Percentiles rank a stretch among this genome's conserved stretches.
These are phyloP conservation scores for Saccharomycopsis fibuligera DNA, from an alignment of 805 yeast species.

Conservation along the genomic window DNA sequence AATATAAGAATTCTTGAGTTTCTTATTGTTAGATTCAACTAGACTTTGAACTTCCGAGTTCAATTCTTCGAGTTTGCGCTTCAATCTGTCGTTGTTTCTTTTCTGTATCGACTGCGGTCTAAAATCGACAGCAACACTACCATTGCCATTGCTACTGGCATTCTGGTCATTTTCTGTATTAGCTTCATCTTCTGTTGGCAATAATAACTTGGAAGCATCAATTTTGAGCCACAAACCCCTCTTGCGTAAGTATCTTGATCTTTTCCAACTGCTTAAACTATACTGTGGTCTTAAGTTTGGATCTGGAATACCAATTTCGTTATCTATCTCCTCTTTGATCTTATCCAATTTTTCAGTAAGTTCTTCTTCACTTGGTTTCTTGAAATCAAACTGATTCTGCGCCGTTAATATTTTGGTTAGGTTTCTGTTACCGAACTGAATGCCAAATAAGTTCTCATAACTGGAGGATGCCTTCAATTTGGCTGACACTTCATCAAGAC, in stretches of 20 bases:
- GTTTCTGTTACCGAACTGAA: conserved; percentile 19
- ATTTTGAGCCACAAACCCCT: conserved; percentile 7
- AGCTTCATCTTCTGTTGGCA: too few relatives aligned
- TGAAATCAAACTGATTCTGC: conserved; percentile 1
- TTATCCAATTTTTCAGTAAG: background rate
- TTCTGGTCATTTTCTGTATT: background rate
- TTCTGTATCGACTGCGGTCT: background rate
- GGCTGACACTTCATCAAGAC: background rate
- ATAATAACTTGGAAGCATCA: background rate
- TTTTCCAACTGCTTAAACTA: conserved; percentile 10
- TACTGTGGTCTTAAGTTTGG: background rate
- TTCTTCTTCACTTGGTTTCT: background rate
- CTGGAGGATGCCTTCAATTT: background rate
- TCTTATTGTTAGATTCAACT: conserved; percentile 1
- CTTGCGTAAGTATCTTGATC: conserved; percentile 6
- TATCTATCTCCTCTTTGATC: background rate
- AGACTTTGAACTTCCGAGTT: background rate
- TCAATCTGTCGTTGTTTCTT: conserved; percentile 1
- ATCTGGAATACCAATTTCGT: background rate
- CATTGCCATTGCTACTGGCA: background rate
- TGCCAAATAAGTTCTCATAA: conserved; percentile 13
- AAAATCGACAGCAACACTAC: background rate
- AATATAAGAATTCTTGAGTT: conserved; percentile 6
- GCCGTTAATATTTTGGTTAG: conserved; percentile 11
- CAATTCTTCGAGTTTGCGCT: conserved; percentile 6